phyloP scores from a whole-genome alignment of 2,329 filamentous ascomycete species.

The Ustulina deusta region DNA sequence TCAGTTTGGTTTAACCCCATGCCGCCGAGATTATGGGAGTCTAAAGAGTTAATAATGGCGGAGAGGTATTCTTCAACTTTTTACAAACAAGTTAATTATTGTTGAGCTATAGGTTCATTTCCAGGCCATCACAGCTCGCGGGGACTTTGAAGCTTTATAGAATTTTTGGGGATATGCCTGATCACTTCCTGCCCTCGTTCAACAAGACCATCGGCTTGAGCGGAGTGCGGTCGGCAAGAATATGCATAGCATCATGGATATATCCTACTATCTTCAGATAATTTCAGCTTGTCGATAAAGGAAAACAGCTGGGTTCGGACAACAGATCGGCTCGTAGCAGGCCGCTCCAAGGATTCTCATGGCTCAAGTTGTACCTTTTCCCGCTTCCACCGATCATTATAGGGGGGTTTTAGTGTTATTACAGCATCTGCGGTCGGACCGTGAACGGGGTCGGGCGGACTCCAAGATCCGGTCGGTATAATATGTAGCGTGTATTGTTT shows the following conservation, averaged over 20 bases:
- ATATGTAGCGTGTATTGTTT: not conserved
- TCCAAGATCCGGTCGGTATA: not conserved
- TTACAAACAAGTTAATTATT: not conserved
- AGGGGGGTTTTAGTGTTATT: not conserved
- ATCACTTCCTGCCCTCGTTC: no score
- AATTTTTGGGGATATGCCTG: not conserved
- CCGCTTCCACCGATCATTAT: not conserved
- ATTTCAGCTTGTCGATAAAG: not conserved
- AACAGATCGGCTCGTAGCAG: no score
- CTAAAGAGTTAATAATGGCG: not conserved
- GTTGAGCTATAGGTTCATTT: not conserved
- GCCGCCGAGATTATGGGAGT: not conserved
- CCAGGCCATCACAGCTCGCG: no score
- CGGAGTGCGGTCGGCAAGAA: not conserved
- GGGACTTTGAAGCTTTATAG: not conserved
- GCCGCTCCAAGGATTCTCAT: not conserved
- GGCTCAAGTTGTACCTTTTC: not conserved
- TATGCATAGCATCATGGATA: not conserved
- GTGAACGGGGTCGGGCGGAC: not conserved
- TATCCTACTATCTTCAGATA: not conserved
- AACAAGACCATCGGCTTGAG: not conserved
- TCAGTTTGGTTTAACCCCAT: not conserved
- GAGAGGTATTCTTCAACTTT: not conserved
- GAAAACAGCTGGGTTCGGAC: not conserved
- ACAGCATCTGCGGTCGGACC: not conserved